phyloP scores from a whole-genome alignment of 352 stramenopile genomes.

The Hyaloperonospora brassicae region DNA sequence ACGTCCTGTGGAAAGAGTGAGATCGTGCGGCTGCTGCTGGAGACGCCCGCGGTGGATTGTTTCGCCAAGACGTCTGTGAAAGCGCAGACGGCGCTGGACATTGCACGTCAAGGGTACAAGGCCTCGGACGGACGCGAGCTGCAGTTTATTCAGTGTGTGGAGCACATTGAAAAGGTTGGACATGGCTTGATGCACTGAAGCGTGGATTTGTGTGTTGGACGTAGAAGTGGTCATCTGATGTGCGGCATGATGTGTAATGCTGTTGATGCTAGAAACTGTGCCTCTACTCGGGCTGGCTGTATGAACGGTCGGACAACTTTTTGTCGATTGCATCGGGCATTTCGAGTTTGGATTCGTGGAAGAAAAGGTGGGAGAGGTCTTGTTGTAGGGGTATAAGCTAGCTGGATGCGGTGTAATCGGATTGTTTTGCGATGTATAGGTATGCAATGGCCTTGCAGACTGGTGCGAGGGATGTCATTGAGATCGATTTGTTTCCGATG shows the following conservation, averaged over 20 bases:
- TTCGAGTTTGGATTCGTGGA: constrained; percentile 21
- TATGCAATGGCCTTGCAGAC: constrained; percentile 74
- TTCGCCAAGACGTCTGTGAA: constrained; percentile 47
- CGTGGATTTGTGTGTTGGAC: neutral
- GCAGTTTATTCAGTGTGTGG: constrained; percentile 58
- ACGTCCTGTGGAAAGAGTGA: constrained; percentile 52
- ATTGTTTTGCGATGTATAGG: constrained; percentile 26
- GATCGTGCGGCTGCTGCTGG: constrained; percentile 55
- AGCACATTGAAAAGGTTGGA: constrained; percentile 71
- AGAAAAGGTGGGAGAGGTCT: neutral
- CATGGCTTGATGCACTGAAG: neutral
- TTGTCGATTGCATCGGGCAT: constrained; percentile 67
- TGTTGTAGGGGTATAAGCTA: neutral
- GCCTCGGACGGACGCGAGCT: constrained; percentile 28
- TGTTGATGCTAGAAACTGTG: constrained; percentile 49
- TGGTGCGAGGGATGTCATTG: constrained; percentile 40
- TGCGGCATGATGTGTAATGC: neutral
- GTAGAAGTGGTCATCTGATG: constrained; percentile 5
- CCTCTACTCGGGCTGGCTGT: constrained; percentile 74
- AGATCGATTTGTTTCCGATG: constrained; percentile 81
- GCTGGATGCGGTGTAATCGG: neutral
- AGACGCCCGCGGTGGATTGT: constrained; percentile 39
- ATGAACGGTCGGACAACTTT: constrained; percentile 75
- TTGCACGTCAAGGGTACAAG: constrained; percentile 52
- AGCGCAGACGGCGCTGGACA: constrained; percentile 58